A percentile compares a stretch with the other conserved stretches of the same genome.
Conservation (phyloP, 768 basidiomycete genomes). For the Epithele typhae region DNA sequence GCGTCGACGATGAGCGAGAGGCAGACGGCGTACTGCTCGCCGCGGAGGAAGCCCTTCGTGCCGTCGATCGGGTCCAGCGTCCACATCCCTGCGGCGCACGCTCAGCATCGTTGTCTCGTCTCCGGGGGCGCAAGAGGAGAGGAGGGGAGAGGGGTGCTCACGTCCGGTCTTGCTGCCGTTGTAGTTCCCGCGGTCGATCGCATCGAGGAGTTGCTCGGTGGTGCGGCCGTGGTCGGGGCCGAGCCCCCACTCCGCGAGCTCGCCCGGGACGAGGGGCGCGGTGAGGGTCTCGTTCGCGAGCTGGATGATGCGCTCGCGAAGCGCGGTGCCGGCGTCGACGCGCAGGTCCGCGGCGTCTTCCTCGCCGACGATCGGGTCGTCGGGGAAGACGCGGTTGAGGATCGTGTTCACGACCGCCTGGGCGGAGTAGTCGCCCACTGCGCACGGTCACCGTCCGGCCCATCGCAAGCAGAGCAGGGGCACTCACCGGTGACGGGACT, state of each 20-base stretch:
- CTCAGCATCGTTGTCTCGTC: not conserved
- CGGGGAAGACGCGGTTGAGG: slow-evolving; percentile 71
- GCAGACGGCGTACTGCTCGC: slow-evolving; percentile 60
- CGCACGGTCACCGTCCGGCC: not conserved
- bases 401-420: slow-evolving; percentile 90
- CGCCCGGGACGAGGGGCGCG: slow-evolving; percentile 47
- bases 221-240: slow-evolving; percentile 54
- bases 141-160: slow-evolving; percentile 35
- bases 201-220: slow-evolving; percentile 62
- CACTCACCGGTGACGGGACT: slow-evolving; percentile 54
- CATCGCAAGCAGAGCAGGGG: not conserved
- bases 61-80: slow-evolving; percentile 53
- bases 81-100: slow-evolving; percentile 30
- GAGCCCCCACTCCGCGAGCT: slow-evolving; percentile 67
- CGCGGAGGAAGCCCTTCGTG: slow-evolving; percentile 57
- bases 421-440: slow-evolving; percentile 91
- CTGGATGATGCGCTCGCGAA: slow-evolving; percentile 66
- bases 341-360: slow-evolving; percentile 86
- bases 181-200: slow-evolving; percentile 81
- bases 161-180: slow-evolving; percentile 70
- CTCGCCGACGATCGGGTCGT: slow-evolving; percentile 89
- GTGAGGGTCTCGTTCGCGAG: slow-evolving; percentile 81
- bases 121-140: not conserved
- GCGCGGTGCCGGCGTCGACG: slow-evolving; percentile 33
- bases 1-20: slow-evolving; percentile 50